These are phyloP conservation scores for Rhytidiadelphus loreus DNA, from an alignment of 225 moss, liverwort and hornwort genomes.

Conservation along the genomic window DNA sequence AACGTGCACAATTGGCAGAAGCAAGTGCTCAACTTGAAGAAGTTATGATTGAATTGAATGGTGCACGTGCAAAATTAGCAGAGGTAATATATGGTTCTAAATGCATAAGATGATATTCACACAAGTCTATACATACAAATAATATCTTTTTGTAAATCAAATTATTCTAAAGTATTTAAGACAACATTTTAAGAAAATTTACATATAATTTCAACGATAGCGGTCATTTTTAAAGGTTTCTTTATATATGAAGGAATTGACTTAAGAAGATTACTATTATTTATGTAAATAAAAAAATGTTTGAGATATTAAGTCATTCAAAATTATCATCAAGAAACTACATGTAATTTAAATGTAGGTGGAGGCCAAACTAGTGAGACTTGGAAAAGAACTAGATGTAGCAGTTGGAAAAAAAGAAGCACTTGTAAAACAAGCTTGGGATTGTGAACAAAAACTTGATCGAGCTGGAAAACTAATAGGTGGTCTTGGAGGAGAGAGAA, in stretches of 20 bases:
- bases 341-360: constrained; percentile 19
- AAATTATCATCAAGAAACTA: background rate
- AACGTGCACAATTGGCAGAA: constrained; percentile 68
- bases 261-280: accelerated
- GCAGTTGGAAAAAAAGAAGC: constrained; percentile 69
- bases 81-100: constrained; percentile 17
- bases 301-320: background rate
- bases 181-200: background rate
- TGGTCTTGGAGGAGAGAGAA: constrained; percentile 79
- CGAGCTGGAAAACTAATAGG: constrained; percentile 85
- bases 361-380: constrained; percentile 45
- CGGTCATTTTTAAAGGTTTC: background rate
- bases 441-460: constrained; percentile 72
- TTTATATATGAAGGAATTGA: background rate
- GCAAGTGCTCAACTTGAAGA: constrained; percentile 56
- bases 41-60: constrained; percentile 61
- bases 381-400: constrained; percentile 43
- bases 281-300: background rate
- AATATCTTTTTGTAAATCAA: background rate
- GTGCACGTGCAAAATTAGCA: constrained; percentile 52
- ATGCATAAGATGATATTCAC: background rate
- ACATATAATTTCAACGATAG: background rate
- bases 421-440: constrained; percentile 57
- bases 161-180: background rate
- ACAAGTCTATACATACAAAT: background rate